Conservation (phyloP, 2,329 filamentous ascomycete species). For the Aspergillus floridensis region DNA sequence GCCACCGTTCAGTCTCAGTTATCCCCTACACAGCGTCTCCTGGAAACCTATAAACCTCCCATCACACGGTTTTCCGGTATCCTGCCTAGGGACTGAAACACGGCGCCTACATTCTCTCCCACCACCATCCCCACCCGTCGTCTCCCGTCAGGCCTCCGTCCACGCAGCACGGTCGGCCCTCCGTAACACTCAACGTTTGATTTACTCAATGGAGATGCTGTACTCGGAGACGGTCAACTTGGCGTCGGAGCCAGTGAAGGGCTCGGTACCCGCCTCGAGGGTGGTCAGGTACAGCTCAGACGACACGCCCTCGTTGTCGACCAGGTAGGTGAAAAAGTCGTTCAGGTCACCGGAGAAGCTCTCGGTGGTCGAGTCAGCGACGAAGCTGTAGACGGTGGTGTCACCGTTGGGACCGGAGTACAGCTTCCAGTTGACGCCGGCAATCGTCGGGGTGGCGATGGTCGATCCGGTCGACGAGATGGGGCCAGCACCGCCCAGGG, state of each 20-base stretch:
- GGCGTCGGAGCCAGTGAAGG: slow-evolving; percentile 32
- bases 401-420: slow-evolving; percentile 60
- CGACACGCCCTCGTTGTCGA: slow-evolving; percentile 34
- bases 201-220: slow-evolving; percentile 29
- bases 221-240: slow-evolving; percentile 30
- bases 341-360: slow-evolving; percentile 58
- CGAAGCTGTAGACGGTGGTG: slow-evolving; percentile 60
- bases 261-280: slow-evolving; percentile 43
- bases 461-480: slow-evolving; percentile 51
- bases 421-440: slow-evolving; percentile 56
- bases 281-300: slow-evolving; percentile 53
- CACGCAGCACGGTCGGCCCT: not conserved
- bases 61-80: slow-evolving; percentile 1
- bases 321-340: slow-evolving; percentile 58
- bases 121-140: not conserved
- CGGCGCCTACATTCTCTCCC: slow-evolving; percentile 16
- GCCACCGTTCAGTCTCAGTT: not conserved
- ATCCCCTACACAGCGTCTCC: not conserved
- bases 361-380: slow-evolving; percentile 48
- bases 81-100: slow-evolving; percentile 19
- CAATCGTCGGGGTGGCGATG: slow-evolving; percentile 55
- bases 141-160: slow-evolving; percentile 2
- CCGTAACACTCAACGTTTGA: not conserved
- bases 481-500: slow-evolving; percentile 57
- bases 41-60: not conserved